Evolutionary conservation across 176 grass and related monocot genomes (phyloP).

Genomic region (Avena insularis): DNA sequence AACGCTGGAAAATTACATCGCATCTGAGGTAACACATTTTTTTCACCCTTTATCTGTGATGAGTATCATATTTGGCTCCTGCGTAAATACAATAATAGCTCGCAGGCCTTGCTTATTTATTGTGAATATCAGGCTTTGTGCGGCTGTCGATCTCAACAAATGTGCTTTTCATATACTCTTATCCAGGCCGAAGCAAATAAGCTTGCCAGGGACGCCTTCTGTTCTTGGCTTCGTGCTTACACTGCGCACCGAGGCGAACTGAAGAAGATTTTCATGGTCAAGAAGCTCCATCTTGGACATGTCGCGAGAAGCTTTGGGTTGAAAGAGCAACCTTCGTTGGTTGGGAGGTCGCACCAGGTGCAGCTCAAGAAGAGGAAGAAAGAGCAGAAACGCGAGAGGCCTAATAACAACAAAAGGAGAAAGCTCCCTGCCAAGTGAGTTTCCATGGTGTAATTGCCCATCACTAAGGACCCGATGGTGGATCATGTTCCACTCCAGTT

Average conservation of each 20-base stretch:
- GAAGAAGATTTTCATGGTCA: slow-evolving; percentile 94
- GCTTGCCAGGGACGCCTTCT: slow-evolving; percentile 86
- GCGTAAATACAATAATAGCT: not conserved
- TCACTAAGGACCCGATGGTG: not conserved
- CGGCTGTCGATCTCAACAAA: not conserved
- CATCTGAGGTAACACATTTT: slow-evolving; percentile 58
- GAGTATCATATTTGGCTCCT: slow-evolving; percentile 29
- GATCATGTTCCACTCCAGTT: slow-evolving; percentile 27
- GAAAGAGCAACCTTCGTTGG: slow-evolving; percentile 81
- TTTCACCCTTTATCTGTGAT: not conserved
- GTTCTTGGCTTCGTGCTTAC: slow-evolving; percentile 90
- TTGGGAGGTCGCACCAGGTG: slow-evolving; percentile 70
- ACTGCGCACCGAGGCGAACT: slow-evolving; percentile 88
- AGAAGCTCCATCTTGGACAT: slow-evolving; percentile 94
- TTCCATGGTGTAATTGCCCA: not conserved
- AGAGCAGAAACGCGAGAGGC: slow-evolving; percentile 53
- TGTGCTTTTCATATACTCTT: not conserved
- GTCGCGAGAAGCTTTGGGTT: slow-evolving; percentile 84
- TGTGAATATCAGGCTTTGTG: not conserved
- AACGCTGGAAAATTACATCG: slow-evolving; percentile 72
- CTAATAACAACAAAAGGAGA: slow-evolving; percentile 56
- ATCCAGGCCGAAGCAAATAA: slow-evolving; percentile 64
- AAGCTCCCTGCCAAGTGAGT: slow-evolving; percentile 47
- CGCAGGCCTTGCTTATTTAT: not conserved
- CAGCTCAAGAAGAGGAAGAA: slow-evolving; percentile 87